Conservation (phyloP, 1,284 basidiomycete species). For the Ganoderma resinaceum region DNA sequence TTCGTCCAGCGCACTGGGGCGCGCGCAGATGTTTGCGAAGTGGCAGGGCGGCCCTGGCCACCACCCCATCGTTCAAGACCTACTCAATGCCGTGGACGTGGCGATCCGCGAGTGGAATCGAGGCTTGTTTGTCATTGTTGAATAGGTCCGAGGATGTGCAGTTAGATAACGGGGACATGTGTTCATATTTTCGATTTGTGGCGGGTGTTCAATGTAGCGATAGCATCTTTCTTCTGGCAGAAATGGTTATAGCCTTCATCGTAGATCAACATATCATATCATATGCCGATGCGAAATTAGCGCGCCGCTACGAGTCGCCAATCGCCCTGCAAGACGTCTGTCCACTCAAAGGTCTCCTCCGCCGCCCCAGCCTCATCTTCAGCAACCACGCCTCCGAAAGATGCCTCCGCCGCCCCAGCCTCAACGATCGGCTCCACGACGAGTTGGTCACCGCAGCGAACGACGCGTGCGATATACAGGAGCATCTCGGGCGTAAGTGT, state of each 20-base stretch:
- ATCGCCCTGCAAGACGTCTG: conserved; percentile 36
- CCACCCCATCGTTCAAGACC: conserved; percentile 23
- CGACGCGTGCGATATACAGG: conserved; percentile 50
- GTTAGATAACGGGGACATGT: not conserved
- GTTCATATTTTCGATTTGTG: conserved; percentile 8
- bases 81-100: conserved; percentile 23
- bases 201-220: not conserved
- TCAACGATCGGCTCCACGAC: conserved; percentile 38
- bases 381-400: conserved; percentile 34
- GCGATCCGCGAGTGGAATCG: conserved; percentile 25
- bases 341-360: conserved; percentile 38
- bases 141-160: not conserved
- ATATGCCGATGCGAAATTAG: not conserved
- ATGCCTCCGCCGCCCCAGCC: conserved; percentile 28
- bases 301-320: conserved; percentile 35
- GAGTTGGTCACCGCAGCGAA: conserved; percentile 35
- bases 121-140: not conserved
- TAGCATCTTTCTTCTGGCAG: not conserved
- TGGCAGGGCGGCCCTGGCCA: conserved; percentile 22
- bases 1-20: conserved; percentile 17
- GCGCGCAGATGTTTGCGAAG: conserved; percentile 18
- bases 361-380: conserved; percentile 27
- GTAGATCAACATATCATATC: not conserved
- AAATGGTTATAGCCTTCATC: not conserved
- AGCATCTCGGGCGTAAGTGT: conserved; percentile 62